Base-by-base conservation (phyloP, 805 yeast genomes). In the Saccharomycopsis sp. region DNA sequence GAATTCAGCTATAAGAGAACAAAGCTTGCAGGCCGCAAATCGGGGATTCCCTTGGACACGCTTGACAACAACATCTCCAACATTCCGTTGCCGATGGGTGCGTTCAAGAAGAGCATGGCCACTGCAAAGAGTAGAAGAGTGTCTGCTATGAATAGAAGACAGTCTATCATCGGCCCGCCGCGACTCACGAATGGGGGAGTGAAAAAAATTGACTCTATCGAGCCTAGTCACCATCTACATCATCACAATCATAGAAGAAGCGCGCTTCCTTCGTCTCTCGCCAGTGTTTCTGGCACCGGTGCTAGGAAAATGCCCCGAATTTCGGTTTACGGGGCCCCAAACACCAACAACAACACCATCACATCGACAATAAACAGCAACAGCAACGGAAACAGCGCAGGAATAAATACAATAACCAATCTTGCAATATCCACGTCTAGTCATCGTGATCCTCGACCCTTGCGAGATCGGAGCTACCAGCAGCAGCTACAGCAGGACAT, bases 391-490 rank as follows among this genome's bases (percentile, higher is more conserved):
- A 16, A 29, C 24, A 44, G 2, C 15, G 14, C 9, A 47, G 23
- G 3, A 29, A 21, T 24, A 53, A 15, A 24, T 29, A 44, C 24
- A 57, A 54, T 21, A 34, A 20, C 34, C 24, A 50, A 14, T 50
- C 20, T 34, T 16, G 20, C 34, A 9, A 52, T 50, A 14, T 34
- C 51, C 2, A 3, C 20, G 4, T 16, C n/a, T 3, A 23, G 47
- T 4, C 18, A 29, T 14, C 71, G 68, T 62, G 97, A 90, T 70
- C 85, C 87, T 34, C 76, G 97, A 55, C 96, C 96, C 2, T 69
- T 90, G 24, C 75, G 91, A 57, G 96, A 90, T 68, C 79, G 79
- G 61, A 78, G 75, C 60, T 89, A 81, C 68, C 95, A 87, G 67
- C 72, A 71, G 50, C 72, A 78, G 24, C 80, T 89, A 61, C 89